Conservation (phyloP, 306 rosid genomes). For the Mimosa bimucronata region DNA sequence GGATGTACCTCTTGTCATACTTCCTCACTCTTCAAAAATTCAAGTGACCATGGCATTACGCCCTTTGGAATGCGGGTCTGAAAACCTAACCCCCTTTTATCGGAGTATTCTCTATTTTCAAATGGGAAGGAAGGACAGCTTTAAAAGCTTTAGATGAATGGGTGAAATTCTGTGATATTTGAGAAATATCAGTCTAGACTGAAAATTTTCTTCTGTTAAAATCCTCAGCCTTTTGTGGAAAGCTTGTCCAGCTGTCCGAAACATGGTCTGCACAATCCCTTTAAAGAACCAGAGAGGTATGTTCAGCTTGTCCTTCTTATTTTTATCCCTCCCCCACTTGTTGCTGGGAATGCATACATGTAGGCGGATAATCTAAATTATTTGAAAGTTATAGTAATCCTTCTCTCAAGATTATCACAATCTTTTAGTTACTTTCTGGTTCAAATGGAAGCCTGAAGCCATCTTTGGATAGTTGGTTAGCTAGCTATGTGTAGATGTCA, state of each 20-base stretch:
- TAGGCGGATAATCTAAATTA: slow-evolving; percentile 15
- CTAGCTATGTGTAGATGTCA: slow-evolving; percentile 16
- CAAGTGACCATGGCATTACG: slow-evolving; percentile 24
- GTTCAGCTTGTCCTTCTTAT: slow-evolving; percentile 31
- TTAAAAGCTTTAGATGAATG: slow-evolving; percentile 27
- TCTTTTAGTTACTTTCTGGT: slow-evolving; percentile 15
- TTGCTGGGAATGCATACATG: background rate
- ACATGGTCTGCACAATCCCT: slow-evolving; percentile 95
- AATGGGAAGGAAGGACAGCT: slow-evolving; percentile 17
- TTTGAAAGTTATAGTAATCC: background rate
- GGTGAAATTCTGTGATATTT: slow-evolving; percentile 22
- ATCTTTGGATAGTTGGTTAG: slow-evolving; percentile 31
- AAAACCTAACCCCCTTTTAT: slow-evolving; percentile 9
- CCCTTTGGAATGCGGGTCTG: slow-evolving; percentile 20
- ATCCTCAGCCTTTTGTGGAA: slow-evolving; percentile 78
- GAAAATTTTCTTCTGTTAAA: slow-evolving; percentile 33
- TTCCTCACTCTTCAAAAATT: slow-evolving; percentile 17
- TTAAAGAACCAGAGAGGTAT: slow-evolving; percentile 95
- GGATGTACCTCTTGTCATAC: slow-evolving; percentile 18
- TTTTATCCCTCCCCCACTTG: background rate
- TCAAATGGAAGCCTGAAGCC: slow-evolving; percentile 20
- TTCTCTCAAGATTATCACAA: background rate
- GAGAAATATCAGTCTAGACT: slow-evolving; percentile 20
- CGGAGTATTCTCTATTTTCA: slow-evolving; percentile 28
- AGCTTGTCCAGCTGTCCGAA: slow-evolving; percentile 92